These are phyloP conservation scores for Crassisporium funariophilum DNA, from an alignment of 768 basidiomycete species.

Conservation along the genomic window DNA sequence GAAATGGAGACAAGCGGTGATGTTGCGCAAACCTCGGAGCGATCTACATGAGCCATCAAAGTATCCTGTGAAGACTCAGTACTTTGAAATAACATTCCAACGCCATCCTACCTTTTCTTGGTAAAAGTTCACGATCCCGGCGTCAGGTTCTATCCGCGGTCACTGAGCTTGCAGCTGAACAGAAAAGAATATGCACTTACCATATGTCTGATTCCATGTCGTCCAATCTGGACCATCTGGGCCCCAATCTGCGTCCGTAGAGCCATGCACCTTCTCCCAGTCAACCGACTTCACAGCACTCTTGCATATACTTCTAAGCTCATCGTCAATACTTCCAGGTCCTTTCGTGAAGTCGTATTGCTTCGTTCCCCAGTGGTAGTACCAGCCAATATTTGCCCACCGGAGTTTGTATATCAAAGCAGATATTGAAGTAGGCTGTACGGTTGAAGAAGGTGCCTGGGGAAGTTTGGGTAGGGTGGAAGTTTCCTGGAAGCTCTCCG, in stretches of 20 bases:
- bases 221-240: slow-evolving; percentile 63
- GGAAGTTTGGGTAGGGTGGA: slow-evolving; percentile 59
- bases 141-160: slow-evolving; percentile 75
- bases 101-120: slow-evolving; percentile 58
- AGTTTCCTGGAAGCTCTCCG: slow-evolving; percentile 55
- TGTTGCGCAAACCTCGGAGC: slow-evolving; percentile 90
- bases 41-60: slow-evolving; percentile 97
- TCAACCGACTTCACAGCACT: slow-evolving; percentile 61
- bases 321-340: slow-evolving; percentile 60
- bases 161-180: neutral
- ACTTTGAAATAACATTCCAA: slow-evolving; percentile 1
- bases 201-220: slow-evolving; percentile 77
- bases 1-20: slow-evolving; percentile 94
- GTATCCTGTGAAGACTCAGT: slow-evolving; percentile 59
- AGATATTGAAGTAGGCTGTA: slow-evolving; percentile 49
- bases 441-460: slow-evolving; percentile 64
- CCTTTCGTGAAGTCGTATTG: slow-evolving; percentile 86
- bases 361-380: slow-evolving; percentile 96
- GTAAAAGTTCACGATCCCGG: slow-evolving; percentile 97
- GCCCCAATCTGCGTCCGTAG: slow-evolving; percentile 49
- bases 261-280: slow-evolving; percentile 68
- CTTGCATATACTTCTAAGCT: slow-evolving; percentile 60
- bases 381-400: slow-evolving; percentile 97
- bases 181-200: slow-evolving; percentile 37
- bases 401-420: slow-evolving; percentile 75